Evolutionary conservation across 2,329 filamentous ascomycete genomes (phyloP).

Genomic region (Hortaea sp.): DNA sequence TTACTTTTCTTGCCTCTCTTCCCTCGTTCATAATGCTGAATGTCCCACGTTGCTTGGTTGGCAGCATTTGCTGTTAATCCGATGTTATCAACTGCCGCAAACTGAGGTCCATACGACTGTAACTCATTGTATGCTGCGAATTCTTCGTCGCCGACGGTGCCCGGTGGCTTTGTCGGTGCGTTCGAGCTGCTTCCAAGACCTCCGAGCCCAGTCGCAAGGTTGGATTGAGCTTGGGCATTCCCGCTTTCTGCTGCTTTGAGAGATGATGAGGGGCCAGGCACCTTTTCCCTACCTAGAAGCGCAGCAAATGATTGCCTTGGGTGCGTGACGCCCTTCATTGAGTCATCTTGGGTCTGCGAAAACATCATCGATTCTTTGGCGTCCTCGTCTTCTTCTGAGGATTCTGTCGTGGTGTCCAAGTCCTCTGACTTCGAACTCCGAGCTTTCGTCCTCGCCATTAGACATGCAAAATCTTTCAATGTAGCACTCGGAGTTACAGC

Average conservation of each 20-base stretch:
- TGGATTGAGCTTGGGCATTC: too few relatives aligned
- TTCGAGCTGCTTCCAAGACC: too few relatives aligned
- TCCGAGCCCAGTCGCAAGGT: too few relatives aligned
- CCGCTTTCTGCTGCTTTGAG: too few relatives aligned
- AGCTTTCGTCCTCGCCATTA: not conserved
- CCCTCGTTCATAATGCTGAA: conserved; percentile 1
- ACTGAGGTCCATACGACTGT: conserved; percentile 3
- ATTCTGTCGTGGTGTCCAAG: not conserved
- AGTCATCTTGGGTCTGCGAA: not conserved
- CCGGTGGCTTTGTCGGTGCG: not conserved
- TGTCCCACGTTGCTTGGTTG: conserved; percentile 10
- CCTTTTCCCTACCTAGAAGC: too few relatives aligned
- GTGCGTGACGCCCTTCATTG: too few relatives aligned
- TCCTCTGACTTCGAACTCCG: conserved; percentile 1
- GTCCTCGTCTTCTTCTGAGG: not conserved
- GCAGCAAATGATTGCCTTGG: too few relatives aligned
- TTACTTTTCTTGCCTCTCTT: not conserved
- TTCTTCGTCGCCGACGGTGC: not conserved
- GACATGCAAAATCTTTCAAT: not conserved
- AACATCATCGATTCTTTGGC: too few relatives aligned
- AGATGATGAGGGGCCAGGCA: too few relatives aligned
- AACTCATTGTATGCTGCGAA: not conserved
- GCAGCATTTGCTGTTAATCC: conserved; percentile 7
- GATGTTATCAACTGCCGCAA: conserved; percentile 7
- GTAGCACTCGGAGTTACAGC: not conserved